These are phyloP conservation scores for Tolypocladium paradoxum DNA, from an alignment of 2,329 filamentous ascomycete genomes.

Conservation along the genomic window DNA sequence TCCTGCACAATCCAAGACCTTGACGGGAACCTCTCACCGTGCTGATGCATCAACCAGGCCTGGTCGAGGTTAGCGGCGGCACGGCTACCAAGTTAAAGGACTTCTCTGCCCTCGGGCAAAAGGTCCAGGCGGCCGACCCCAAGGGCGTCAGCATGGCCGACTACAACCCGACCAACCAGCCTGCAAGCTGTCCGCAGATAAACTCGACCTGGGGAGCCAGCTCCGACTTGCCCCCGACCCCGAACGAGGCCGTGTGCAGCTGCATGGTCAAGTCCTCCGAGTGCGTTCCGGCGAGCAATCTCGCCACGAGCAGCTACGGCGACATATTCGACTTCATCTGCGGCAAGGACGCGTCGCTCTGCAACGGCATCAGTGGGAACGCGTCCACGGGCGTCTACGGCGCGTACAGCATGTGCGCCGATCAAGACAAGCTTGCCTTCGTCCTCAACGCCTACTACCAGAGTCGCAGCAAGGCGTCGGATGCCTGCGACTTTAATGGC, in stretches of 20 bases:
- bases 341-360: conserved; percentile 43
- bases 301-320: conserved; percentile 49
- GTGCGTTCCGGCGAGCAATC: conserved; percentile 54
- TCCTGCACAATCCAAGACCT: not conserved
- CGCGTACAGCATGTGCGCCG: conserved; percentile 66
- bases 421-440: conserved; percentile 60
- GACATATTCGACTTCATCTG: conserved; percentile 70
- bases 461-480: conserved; percentile 34
- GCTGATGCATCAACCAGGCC: conserved; percentile 31
- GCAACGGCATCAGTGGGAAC: conserved; percentile 49
- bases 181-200: conserved; percentile 61
- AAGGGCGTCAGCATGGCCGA: conserved; percentile 51
- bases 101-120: conserved; percentile 60
- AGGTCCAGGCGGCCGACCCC: conserved; percentile 58
- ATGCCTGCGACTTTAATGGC: conserved; percentile 61
- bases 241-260: conserved; percentile 66
- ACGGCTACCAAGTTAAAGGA: conserved; percentile 58
- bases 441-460: conserved; percentile 66
- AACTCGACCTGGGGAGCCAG: conserved; percentile 52
- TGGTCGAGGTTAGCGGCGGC: conserved; percentile 50
- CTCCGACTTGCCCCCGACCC: conserved; percentile 65
- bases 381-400: conserved; percentile 48
- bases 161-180: conserved; percentile 67
- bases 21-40: not conserved
- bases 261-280: conserved; percentile 74